phyloP scores from a whole-genome alignment of 331 rosid genomes.

The Dryas integrifolia region DNA sequence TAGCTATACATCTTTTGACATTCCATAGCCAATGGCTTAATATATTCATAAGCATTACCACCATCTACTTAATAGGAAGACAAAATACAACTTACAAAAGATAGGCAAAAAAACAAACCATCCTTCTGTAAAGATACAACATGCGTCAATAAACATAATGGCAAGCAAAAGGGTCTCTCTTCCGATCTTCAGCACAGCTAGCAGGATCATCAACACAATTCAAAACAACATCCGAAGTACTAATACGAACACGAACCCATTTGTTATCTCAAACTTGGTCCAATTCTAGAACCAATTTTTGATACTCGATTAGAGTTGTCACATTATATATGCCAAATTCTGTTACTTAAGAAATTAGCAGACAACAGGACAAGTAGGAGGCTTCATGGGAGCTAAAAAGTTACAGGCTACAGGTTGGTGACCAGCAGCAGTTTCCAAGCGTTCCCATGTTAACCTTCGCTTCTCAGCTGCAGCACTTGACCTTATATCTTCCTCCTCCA shows the following conservation, averaged over 20 bases:
- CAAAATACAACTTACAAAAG: constrained; percentile 20
- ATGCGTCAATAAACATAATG: constrained; percentile 27
- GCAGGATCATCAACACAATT: constrained; percentile 35
- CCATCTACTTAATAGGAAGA: constrained; percentile 16
- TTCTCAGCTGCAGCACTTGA: constrained; percentile 67
- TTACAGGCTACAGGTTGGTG: constrained; percentile 42
- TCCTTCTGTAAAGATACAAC: constrained; percentile 28
- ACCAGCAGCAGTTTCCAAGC: constrained; percentile 62
- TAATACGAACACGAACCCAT: constrained; percentile 35
- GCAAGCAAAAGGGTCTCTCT: constrained; percentile 28
- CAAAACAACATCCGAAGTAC: constrained; percentile 37
- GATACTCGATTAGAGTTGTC: constrained; percentile 35
- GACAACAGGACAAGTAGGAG: constrained; percentile 77
- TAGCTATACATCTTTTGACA: constrained; percentile 25
- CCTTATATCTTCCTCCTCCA: constrained; percentile 60
- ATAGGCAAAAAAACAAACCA: constrained; percentile 22
- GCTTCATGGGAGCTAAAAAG: constrained; percentile 54
- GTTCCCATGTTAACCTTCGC: constrained; percentile 76
- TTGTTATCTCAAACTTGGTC: constrained; percentile 25
- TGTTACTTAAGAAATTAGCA: constrained; percentile 48
- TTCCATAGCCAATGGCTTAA: constrained; percentile 23
- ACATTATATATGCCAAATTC: constrained; percentile 16
- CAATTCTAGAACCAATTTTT: constrained; percentile 20
- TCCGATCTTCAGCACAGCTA: constrained; percentile 32
- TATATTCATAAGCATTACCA: constrained; percentile 13